phyloP scores from a whole-genome alignment of 2,329 filamentous ascomycete species.

The Pyrenophora teres region DNA sequence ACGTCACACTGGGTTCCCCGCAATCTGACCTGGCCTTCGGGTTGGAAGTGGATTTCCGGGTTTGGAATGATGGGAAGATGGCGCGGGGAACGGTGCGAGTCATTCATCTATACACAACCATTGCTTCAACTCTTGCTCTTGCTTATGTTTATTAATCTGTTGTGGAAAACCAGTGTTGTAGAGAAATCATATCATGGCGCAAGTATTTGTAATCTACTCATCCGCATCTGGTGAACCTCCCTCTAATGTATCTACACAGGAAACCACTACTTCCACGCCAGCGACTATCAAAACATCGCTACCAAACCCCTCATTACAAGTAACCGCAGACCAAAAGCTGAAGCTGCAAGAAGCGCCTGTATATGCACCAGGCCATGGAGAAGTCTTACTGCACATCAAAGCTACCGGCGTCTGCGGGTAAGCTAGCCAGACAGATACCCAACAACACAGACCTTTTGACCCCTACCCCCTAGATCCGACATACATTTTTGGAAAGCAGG shows the following conservation, averaged over 20 bases:
- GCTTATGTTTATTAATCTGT: neutral
- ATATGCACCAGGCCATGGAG: conserved; percentile 57
- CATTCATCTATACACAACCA: neutral
- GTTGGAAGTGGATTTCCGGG: neutral
- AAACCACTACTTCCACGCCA: conserved; percentile 13
- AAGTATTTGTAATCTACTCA: neutral
- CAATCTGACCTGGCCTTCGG: conserved; percentile 4
- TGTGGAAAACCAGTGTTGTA: neutral
- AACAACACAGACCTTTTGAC: neutral
- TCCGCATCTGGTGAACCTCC: neutral
- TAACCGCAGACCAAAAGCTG: conserved; percentile 64
- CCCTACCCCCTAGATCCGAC: conserved; percentile 57
- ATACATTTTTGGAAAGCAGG: conserved; percentile 72
- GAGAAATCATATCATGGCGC: conserved; percentile 10
- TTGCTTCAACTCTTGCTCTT: neutral
- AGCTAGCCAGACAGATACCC: conserved; percentile 4
- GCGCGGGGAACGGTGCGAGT: conserved; percentile 3
- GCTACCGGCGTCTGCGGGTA: conserved; percentile 68
- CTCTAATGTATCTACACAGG: conserved; percentile 8
- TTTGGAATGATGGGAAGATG: neutral
- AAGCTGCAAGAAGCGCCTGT: conserved; percentile 64
- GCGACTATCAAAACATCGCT: conserved; percentile 30
- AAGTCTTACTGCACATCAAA: conserved; percentile 66
- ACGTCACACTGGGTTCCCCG: conserved; percentile 10
- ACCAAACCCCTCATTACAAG: conserved; percentile 61